Conservation (phyloP, 768 basidiomycete species). For the Macrocybe gigantea region DNA sequence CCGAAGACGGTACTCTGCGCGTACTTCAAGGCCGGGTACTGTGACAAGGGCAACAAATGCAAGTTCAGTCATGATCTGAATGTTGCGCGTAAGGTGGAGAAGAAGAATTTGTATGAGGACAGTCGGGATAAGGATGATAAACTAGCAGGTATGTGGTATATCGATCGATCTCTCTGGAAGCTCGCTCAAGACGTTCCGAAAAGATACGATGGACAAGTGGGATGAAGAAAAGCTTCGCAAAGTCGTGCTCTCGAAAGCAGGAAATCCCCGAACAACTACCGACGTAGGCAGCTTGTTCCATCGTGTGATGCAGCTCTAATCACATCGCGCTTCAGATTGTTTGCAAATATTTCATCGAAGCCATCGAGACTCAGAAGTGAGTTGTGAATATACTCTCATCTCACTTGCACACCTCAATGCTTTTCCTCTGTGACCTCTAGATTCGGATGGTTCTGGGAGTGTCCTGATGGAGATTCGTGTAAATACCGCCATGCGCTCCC, state of each 20-base stretch:
- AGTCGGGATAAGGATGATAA: conserved; percentile 64
- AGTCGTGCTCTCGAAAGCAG: conserved; percentile 85
- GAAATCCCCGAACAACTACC: conserved; percentile 88
- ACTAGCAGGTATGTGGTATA: conserved; percentile 45
- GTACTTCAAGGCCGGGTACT: conserved; percentile 88
- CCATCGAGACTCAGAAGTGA: conserved; percentile 86
- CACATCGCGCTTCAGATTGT: conserved; percentile 61
- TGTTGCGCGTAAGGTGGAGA: conserved; percentile 87
- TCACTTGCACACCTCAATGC: conserved; percentile 85
- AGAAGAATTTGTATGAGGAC: conserved; percentile 94
- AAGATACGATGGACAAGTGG: conserved; percentile 98
- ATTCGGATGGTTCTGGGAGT: conserved; percentile 97
- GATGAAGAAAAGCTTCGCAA: conserved; percentile 87
- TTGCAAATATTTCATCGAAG: conserved; percentile 95
- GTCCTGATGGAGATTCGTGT: conserved; percentile 83
- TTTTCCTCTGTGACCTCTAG: conserved; percentile 23
- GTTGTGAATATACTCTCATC: conserved; percentile 77
- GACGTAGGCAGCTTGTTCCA: conserved; percentile 50
- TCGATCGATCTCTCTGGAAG: neutral
- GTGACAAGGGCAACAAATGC: conserved; percentile 93
- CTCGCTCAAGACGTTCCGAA: neutral
- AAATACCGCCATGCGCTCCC: conserved; percentile 95
- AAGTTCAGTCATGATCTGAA: conserved; percentile 95
- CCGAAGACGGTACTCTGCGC: conserved; percentile 92
- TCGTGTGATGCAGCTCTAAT: neutral